A percentile compares a stretch with the other conserved stretches of the same genome.
Evolutionary conservation across 2,329 filamentous ascomycete genomes (phyloP).

Genomic region (Fusarium marasasianum): DNA sequence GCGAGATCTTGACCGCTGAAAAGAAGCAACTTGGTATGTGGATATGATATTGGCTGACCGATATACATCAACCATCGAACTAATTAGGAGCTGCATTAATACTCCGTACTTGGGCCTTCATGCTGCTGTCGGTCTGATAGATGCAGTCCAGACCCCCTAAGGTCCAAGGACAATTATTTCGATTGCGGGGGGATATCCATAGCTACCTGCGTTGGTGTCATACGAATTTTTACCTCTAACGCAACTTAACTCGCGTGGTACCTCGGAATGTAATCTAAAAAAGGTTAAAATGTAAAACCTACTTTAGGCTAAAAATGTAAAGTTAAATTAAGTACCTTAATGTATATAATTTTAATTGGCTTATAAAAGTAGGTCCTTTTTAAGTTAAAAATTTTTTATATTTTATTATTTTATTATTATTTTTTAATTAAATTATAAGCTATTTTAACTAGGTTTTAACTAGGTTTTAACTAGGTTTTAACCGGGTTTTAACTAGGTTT

Average conservation of each 20-base stretch:
- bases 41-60: conserved; percentile 7
- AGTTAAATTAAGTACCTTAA: no score
- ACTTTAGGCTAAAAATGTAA: no score
- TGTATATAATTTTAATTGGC: no score
- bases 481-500: no score
- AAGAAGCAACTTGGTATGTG: conserved; percentile 28
- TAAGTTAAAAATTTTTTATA: no score
- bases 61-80: neutral
- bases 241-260: neutral
- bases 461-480: no score
- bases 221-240: neutral
- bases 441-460: no score
- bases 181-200: conserved; percentile 30
- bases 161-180: neutral
- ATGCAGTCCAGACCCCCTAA: conserved; percentile 10
- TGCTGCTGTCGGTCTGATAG: conserved; percentile 16
- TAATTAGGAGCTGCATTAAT: conserved; percentile 7
- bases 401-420: no score
- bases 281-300: no score
- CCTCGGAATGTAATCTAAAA: no score
- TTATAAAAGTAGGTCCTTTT: no score
- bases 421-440: no score
- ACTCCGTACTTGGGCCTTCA: conserved; percentile 20
- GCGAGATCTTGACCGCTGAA: conserved; percentile 35
- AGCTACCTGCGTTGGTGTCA: neutral